Evolutionary conservation across 163 green algal genomes (phyloP).

Genomic region (Scenedesmus sp.): DNA sequence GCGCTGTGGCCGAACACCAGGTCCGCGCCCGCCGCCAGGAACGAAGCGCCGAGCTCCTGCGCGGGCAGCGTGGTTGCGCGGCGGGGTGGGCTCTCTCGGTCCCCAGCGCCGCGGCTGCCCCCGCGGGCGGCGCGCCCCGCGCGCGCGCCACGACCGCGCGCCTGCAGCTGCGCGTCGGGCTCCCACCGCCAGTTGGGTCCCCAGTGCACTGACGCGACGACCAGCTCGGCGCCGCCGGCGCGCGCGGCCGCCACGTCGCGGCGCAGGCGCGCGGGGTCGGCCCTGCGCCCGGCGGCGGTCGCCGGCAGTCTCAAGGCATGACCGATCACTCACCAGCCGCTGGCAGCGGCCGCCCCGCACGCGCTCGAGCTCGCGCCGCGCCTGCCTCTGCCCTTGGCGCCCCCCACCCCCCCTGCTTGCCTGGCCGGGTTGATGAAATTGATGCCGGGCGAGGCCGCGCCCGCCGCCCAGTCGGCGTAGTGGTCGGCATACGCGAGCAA

Average conservation of each 20-base stretch:
- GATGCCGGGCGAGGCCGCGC: slow-evolving; percentile 52
- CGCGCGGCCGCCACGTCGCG: slow-evolving; percentile 45
- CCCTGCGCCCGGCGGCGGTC: too few species aligned
- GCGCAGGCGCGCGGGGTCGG: slow-evolving; percentile 34
- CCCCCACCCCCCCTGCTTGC: too few species aligned
- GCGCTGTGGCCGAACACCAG: slow-evolving; percentile 66
- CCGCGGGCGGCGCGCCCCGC: too few species aligned
- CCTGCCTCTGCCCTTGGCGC: too few species aligned
- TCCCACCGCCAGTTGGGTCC: slow-evolving; percentile 71
- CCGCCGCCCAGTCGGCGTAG: slow-evolving; percentile 65
- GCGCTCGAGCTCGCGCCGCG: too few species aligned
- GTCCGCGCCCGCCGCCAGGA: slow-evolving; percentile 62
- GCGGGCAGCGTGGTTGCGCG: too few species aligned
- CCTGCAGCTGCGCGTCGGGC: slow-evolving; percentile 49
- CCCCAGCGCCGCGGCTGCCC: too few species aligned
- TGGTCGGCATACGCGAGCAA: slow-evolving; percentile 71
- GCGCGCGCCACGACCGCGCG: slow-evolving; percentile 56
- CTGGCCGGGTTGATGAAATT: slow-evolving; percentile 63
- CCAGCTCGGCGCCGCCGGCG: slow-evolving; percentile 52
- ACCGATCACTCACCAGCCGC: too few species aligned
- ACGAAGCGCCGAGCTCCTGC: slow-evolving; percentile 12
- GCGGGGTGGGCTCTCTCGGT: too few species aligned
- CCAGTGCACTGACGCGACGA: slow-evolving; percentile 73
- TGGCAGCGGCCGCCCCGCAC: too few species aligned
- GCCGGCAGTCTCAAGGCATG: too few species aligned